Evolutionary conservation across 2,329 filamentous ascomycete species (phyloP).

Genomic region (Talaromyces atroroseus): DNA sequence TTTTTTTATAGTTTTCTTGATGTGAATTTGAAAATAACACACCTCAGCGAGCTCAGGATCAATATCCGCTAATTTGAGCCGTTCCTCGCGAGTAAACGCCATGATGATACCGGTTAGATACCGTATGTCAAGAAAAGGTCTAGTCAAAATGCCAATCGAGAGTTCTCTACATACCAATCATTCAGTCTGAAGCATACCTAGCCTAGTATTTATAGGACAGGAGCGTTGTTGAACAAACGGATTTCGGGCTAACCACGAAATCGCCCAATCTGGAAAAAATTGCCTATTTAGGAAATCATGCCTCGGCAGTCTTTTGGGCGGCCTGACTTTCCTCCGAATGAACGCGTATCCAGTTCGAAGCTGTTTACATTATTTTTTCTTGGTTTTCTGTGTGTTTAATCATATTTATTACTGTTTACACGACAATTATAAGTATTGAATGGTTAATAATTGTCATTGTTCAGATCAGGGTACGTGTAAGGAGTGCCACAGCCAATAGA

Average conservation of each 20-base stretch:
- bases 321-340: not conserved
- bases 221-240: not conserved
- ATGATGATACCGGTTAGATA: not conserved
- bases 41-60: slow-evolving; percentile 26
- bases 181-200: not conserved
- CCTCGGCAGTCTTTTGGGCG: not conserved
- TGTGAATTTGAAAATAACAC: not conserved
- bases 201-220: not conserved
- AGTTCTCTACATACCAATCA: not conserved
- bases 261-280: not conserved
- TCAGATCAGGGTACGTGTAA: no score
- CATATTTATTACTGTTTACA: no score
- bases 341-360: no score
- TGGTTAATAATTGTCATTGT: no score
- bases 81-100: slow-evolving; percentile 16
- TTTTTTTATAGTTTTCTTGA: no score
- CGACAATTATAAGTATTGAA: no score
- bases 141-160: not conserved
- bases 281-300: not conserved
- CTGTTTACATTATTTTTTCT: no score
- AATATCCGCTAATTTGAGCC: slow-evolving; percentile 23
- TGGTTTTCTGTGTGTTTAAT: no score
- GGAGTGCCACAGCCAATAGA: no score
- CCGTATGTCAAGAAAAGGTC: not conserved
- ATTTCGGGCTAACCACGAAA: not conserved